Conservation (phyloP, 345 rosid genomes). For the Citrus hindsii region DNA sequence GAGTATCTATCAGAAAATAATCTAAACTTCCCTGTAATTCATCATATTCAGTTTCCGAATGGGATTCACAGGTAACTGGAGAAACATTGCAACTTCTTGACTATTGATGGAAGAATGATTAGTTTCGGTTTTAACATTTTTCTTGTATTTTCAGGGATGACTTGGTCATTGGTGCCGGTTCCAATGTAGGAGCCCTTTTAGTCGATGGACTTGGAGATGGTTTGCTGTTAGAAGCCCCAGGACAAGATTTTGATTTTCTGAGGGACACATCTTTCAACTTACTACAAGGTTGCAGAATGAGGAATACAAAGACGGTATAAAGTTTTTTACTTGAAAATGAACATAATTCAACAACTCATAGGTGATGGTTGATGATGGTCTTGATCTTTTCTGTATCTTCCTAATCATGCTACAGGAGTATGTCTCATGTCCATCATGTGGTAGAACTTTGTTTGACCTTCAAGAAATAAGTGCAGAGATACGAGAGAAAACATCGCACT, state of each 20-base stretch:
- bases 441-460: constrained; percentile 94
- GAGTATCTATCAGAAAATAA: constrained; percentile 71
- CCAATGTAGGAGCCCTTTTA: constrained; percentile 79
- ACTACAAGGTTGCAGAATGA: constrained; percentile 98
- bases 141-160: constrained; percentile 65
- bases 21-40: constrained; percentile 82
- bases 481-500: constrained; percentile 84
- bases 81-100: neutral
- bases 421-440: constrained; percentile 96
- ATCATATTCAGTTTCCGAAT: constrained; percentile 77
- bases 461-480: constrained; percentile 96
- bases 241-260: constrained; percentile 86
- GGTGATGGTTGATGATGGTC: neutral
- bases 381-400: constrained; percentile 3
- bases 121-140: constrained; percentile 11
- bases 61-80: constrained; percentile 64
- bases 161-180: constrained; percentile 85
- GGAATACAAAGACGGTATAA: constrained; percentile 93
- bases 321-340: neutral
- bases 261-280: constrained; percentile 90
- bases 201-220: constrained; percentile 99
- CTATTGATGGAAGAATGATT: neutral
- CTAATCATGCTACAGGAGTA: constrained; percentile 60
- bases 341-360: neutral
- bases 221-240: constrained; percentile 75